Percentiles rank a stretch among this genome's conserved stretches.
Evolutionary conservation across 306 rosid genomes (phyloP).

Genomic region (Mimosa bimucronata): DNA sequence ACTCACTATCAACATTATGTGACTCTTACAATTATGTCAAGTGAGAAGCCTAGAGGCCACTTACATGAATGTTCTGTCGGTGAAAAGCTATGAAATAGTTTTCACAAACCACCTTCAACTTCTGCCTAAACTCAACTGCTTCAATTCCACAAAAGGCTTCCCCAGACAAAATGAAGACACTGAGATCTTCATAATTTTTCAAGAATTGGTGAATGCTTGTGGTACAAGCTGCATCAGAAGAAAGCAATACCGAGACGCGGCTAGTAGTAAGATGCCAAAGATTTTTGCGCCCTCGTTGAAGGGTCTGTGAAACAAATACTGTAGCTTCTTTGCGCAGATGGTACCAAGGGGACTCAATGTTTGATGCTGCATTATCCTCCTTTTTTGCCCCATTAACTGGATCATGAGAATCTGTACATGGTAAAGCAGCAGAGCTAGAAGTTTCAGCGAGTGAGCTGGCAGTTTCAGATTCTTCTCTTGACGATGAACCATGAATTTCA

Average conservation of each 20-base stretch:
- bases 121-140: conserved; percentile 96
- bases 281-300: conserved; percentile 90
- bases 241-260: conserved; percentile 92
- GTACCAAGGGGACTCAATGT: conserved; percentile 95
- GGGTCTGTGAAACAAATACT: conserved; percentile 81
- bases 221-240: conserved; percentile 81
- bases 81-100: conserved; percentile 87
- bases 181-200: conserved; percentile 94
- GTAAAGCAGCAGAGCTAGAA: conserved; percentile 38
- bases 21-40: conserved; percentile 30
- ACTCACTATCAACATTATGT: conserved; percentile 33
- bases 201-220: conserved; percentile 94
- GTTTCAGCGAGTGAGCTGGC: conserved; percentile 52
- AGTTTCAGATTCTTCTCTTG: conserved; percentile 50
- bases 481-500: conserved; percentile 47
- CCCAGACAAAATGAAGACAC: conserved; percentile 87
- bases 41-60: conserved; percentile 49
- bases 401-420: conserved; percentile 41
- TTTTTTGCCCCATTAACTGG: conserved; percentile 51
- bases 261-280: conserved; percentile 96
- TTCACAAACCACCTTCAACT: conserved; percentile 92
- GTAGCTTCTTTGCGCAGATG: conserved; percentile 90
- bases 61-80: conserved; percentile 90
- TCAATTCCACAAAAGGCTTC: conserved; percentile 98
- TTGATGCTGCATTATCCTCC: conserved; percentile 64